Evolutionary conservation across 1,139 yeast species (phyloP).

Genomic region (Geotrichum histeridarum): DNA sequence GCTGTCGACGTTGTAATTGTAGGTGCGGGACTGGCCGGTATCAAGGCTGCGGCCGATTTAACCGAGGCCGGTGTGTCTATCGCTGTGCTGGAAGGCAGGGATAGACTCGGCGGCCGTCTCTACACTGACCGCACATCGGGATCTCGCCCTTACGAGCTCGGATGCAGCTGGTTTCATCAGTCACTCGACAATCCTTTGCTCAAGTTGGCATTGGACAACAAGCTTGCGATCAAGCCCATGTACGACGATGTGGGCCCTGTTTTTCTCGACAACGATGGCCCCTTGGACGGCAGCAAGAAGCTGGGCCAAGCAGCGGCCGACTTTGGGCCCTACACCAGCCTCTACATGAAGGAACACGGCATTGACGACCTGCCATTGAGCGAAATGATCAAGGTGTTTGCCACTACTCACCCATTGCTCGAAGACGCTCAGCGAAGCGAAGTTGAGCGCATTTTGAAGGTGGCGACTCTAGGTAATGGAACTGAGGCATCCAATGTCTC

Average conservation of each 20-base stretch:
- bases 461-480: slow-evolving; percentile 73
- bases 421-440: slow-evolving; percentile 44
- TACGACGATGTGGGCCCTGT: slow-evolving; percentile 47
- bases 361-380: slow-evolving; percentile 47
- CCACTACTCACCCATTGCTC: slow-evolving; percentile 43
- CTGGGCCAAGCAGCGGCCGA: slow-evolving; percentile 51
- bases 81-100: slow-evolving; percentile 54
- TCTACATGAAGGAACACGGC: slow-evolving; percentile 10
- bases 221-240: slow-evolving; percentile 27
- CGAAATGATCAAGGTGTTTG: slow-evolving; percentile 48
- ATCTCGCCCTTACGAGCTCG: slow-evolving; percentile 49
- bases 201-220: slow-evolving; percentile 28
- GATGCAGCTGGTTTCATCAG: slow-evolving; percentile 91
- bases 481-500: slow-evolving; percentile 41
- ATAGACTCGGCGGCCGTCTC: slow-evolving; percentile 52
- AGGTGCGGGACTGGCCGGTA: slow-evolving; percentile 83
- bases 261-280: slow-evolving; percentile 36
- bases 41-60: slow-evolving; percentile 67
- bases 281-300: slow-evolving; percentile 35
- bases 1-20: slow-evolving; percentile 45
- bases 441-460: slow-evolving; percentile 49
- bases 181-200: slow-evolving; percentile 56
- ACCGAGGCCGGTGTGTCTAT: slow-evolving; percentile 42
- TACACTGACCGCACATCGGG: slow-evolving; percentile 29
- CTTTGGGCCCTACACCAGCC: slow-evolving; percentile 55